Percentiles rank a stretch among this genome's conserved stretches.
These are phyloP conservation scores for Acarospora socialis DNA, from an alignment of 2,329 filamentous ascomycete species.

Conservation along the genomic window DNA sequence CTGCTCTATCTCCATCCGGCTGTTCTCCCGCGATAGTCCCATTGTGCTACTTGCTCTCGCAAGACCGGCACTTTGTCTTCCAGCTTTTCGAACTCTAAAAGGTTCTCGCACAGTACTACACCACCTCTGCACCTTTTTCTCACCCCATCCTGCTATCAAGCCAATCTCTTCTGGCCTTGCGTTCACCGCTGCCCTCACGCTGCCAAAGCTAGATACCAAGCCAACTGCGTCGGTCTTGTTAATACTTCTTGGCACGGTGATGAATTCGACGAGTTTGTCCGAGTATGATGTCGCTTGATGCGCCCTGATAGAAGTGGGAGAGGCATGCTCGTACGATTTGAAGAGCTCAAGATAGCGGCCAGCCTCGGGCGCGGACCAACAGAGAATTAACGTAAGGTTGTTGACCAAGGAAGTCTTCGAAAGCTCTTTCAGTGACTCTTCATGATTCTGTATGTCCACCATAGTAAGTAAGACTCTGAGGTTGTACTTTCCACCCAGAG, in stretches of 20 bases:
- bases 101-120: conserved; percentile 67
- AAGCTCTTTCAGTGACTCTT: conserved; percentile 76
- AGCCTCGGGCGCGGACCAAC: conserved; percentile 88
- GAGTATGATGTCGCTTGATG: conserved; percentile 72
- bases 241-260: conserved; percentile 75
- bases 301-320: conserved; percentile 66
- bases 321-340: conserved; percentile 86
- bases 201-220: conserved; percentile 83
- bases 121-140: conserved; percentile 88
- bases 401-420: conserved; percentile 88
- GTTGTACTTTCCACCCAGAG: conserved; percentile 71
- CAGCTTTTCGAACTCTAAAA: conserved; percentile 61
- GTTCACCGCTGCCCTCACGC: conserved; percentile 72
- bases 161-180: conserved; percentile 74
- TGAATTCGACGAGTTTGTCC: conserved; percentile 80
- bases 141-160: conserved; percentile 81
- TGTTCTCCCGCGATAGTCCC: conserved; percentile 17
- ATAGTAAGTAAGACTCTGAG: conserved; percentile 76
- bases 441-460: conserved; percentile 91
- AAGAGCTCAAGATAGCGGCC: conserved; percentile 88
- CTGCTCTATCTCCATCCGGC: conserved; percentile 17
- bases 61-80: conserved; percentile 34
- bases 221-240: conserved; percentile 92
- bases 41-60: conserved; percentile 12
- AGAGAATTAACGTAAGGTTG: conserved; percentile 79